Percentiles rank a stretch among this genome's conserved stretches.
phyloP scores from a whole-genome alignment of 2,329 filamentous ascomycete species.

The Sarocladium brachiariae region DNA sequence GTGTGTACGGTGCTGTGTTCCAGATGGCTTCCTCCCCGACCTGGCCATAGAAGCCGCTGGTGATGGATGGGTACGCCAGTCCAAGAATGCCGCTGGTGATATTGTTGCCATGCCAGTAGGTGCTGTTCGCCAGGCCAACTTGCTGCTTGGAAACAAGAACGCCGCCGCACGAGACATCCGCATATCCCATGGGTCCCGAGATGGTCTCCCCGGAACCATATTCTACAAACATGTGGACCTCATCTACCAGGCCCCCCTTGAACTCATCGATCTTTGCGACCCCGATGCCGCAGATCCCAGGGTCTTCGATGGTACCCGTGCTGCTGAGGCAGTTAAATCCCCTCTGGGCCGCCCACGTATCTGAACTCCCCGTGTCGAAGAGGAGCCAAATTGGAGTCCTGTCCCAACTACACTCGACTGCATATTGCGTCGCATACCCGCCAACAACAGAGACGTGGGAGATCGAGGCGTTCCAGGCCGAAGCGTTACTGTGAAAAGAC shows the following conservation, averaged over 20 bases:
- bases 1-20: conserved; percentile 36
- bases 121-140: conserved; percentile 41
- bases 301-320: conserved; percentile 23
- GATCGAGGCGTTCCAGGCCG: conserved; percentile 6
- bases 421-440: conserved; percentile 34
- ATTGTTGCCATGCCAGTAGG: conserved; percentile 46
- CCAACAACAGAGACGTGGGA: conserved; percentile 17
- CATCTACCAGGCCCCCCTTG: conserved; percentile 28
- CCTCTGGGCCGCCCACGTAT: conserved; percentile 40
- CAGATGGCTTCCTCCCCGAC: conserved; percentile 30
- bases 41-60: conserved; percentile 38
- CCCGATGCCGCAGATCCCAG: conserved; percentile 34
- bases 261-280: conserved; percentile 32
- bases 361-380: conserved; percentile 45
- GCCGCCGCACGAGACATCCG: conserved; percentile 39
- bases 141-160: conserved; percentile 38
- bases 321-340: conserved; percentile 36
- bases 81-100: conserved; percentile 44
- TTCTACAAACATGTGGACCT: conserved; percentile 38
- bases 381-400: conserved; percentile 32
- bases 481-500: not conserved
- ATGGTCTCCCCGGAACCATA: conserved; percentile 44
- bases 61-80: conserved; percentile 43
- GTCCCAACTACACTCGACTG: conserved; percentile 34
- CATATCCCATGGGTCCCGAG: conserved; percentile 38